Conservation (phyloP, 129 eudicot genomes). For the Pseudognaphalium luteoalbum region DNA sequence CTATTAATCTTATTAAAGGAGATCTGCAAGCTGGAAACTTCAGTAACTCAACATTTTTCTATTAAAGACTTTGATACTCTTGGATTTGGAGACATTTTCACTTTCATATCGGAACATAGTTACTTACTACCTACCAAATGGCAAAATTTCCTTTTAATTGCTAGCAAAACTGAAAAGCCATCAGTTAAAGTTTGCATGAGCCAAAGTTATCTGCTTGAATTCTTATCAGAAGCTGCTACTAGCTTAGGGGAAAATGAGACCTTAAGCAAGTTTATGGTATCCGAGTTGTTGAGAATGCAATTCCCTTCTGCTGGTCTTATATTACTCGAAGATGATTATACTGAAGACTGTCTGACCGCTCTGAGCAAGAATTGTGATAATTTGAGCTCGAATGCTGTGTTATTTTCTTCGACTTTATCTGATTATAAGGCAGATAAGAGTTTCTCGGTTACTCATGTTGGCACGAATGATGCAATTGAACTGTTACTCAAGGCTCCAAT, state of each 20-base stretch:
- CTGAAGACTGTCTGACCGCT: constrained; percentile 26
- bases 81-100: constrained; percentile 72
- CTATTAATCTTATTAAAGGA: constrained; percentile 41
- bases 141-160: constrained; percentile 37
- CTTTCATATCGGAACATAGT: constrained; percentile 53
- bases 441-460: constrained; percentile 22
- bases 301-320: constrained; percentile 67
- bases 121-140: constrained; percentile 50
- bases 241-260: constrained; percentile 25
- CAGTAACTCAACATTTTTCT: constrained; percentile 55
- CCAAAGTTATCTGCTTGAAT: constrained; percentile 52
- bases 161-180: constrained; percentile 35
- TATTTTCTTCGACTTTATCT: constrained; percentile 69
- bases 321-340: constrained; percentile 36
- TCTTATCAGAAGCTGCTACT: constrained; percentile 67
- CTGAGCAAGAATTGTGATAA: constrained; percentile 32
- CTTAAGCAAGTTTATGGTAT: constrained; percentile 36
- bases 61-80: constrained; percentile 55
- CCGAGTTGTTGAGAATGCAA: constrained; percentile 62
- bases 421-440: constrained; percentile 30
- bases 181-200: constrained; percentile 64
- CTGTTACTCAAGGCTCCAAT: constrained; percentile 73
- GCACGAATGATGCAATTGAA: constrained; percentile 61
- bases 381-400: constrained; percentile 39
- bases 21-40: constrained; percentile 53